Evolutionary conservation across 768 basidiomycete species (phyloP).

Genomic region (Rhodocollybia butyracea): DNA sequence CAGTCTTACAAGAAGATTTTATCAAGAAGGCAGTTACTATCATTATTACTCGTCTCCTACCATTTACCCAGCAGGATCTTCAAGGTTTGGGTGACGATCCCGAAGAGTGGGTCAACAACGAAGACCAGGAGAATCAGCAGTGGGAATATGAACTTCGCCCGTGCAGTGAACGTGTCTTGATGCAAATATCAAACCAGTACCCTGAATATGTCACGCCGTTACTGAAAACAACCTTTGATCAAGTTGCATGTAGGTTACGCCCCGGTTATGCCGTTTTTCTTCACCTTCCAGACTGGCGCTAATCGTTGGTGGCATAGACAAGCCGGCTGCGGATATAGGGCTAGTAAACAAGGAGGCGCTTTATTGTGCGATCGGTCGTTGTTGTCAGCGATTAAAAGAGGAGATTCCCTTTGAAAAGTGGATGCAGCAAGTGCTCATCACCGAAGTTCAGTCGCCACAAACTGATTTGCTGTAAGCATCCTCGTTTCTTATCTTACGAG

Average conservation of each 20-base stretch:
- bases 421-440: slow-evolving; percentile 55
- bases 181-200: slow-evolving; percentile 74
- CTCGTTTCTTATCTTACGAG: neutral
- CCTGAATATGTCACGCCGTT: slow-evolving; percentile 65
- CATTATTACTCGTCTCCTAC: slow-evolving; percentile 82
- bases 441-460: slow-evolving; percentile 49
- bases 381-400: slow-evolving; percentile 58
- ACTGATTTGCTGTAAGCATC: slow-evolving; percentile 53
- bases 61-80: slow-evolving; percentile 77
- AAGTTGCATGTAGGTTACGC: slow-evolving; percentile 50
- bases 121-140: slow-evolving; percentile 86
- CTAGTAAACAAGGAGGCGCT: slow-evolving; percentile 82
- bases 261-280: slow-evolving; percentile 26
- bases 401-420: slow-evolving; percentile 68
- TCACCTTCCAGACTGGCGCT: slow-evolving; percentile 1
- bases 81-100: slow-evolving; percentile 85
- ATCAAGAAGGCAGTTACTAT: slow-evolving; percentile 72
- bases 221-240: slow-evolving; percentile 55
- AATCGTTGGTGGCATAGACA: slow-evolving; percentile 27
- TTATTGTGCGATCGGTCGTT: slow-evolving; percentile 88
- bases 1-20: slow-evolving; percentile 66
- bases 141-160: slow-evolving; percentile 95
- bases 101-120: slow-evolving; percentile 91
- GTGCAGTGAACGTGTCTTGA: slow-evolving; percentile 89
- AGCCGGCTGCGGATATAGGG: slow-evolving; percentile 49